Evolutionary conservation across 2,329 filamentous ascomycete species (phyloP), one percentile per base, ranked within the genome.

Genomic region (Blastomyces gilchristii): DNA sequence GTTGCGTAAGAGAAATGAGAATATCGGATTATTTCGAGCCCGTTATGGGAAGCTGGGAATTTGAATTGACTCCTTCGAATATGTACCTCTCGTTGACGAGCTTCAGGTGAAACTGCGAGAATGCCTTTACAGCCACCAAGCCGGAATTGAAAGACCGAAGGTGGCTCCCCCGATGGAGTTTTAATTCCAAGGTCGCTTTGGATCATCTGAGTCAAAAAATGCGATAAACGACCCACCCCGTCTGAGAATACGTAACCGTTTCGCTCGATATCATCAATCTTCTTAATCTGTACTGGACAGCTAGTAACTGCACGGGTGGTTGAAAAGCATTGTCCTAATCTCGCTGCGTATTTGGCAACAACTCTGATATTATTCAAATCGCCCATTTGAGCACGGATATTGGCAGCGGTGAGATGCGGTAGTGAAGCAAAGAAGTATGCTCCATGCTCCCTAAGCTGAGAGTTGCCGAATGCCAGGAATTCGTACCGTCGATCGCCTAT

Each of bases 391-490:
- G 80, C 74, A 4, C 93, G 87, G 63, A 99, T 97, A 59, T 87
- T 81, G 22, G 88, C 83, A 61, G 90, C 90, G 1, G 85, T 87
- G 8, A 89, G 71, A 62, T 84, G 79, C 0, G 83, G 78, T 0
- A 85, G 85, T 0, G 89, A 83, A 4, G 90, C 88, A 73, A 97
- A 97, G 75, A 99, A 97, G 71, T 94, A 97, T 0, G 90, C 92
- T 0, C 92, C 89, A 68, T 93, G 87, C 71, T 97, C 92, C 60
- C 93, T 85, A 64, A 99, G 89, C 69, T 99, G 94, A 0, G 94
- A 97, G 73, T 94, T 97, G 0, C 94, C 93, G 76, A 92, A 97
- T 0, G 93, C 94, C 34, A 99, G 83, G 67, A 97, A 97, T 68
- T 93, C 84, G 73, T 91, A 99, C 64, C 85, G 84, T 8, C 90